Percentiles rank a stretch among this genome's conserved stretches.
Conservation (phyloP, 164 flowering plant species). For the Stephania yunnanensis region DNA sequence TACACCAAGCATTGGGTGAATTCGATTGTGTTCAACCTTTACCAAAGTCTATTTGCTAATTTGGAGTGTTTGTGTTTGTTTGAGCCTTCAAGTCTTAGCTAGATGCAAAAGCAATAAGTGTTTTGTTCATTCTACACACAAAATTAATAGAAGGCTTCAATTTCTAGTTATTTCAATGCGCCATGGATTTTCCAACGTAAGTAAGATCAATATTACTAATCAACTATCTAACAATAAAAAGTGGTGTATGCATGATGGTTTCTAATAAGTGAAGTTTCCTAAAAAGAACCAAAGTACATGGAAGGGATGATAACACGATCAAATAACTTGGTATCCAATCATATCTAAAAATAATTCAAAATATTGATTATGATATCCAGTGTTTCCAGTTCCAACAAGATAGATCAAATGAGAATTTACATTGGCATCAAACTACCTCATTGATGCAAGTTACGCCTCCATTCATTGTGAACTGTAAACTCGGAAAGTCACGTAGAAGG, state of each 20-base stretch:
- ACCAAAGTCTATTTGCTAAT: too few species aligned
- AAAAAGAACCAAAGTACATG: too few species aligned
- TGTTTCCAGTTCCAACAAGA: not conserved
- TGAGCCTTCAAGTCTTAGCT: too few species aligned
- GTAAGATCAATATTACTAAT: not conserved
- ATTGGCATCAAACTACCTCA: conserved; percentile 46
- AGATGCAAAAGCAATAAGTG: not conserved
- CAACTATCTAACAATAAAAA: too few species aligned
- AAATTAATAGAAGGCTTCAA: not conserved
- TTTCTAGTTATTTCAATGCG: not conserved
- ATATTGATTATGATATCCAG: not conserved
- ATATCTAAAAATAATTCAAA: not conserved
- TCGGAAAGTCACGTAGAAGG: conserved; percentile 96
- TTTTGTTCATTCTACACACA: not conserved
- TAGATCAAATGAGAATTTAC: not conserved
- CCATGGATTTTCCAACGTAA: not conserved
- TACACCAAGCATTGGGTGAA: too few species aligned
- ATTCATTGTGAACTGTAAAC: conserved; percentile 80
- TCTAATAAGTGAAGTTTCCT: too few species aligned
- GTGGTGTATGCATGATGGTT: too few species aligned
- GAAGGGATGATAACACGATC: too few species aligned
- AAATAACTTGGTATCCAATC: not conserved
- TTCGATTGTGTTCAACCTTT: too few species aligned
- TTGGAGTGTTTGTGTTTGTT: too few species aligned
- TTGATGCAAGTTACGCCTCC: conserved; percentile 78